Conservation (phyloP, 345 rosid species). For the Eucalyptus grandis region DNA sequence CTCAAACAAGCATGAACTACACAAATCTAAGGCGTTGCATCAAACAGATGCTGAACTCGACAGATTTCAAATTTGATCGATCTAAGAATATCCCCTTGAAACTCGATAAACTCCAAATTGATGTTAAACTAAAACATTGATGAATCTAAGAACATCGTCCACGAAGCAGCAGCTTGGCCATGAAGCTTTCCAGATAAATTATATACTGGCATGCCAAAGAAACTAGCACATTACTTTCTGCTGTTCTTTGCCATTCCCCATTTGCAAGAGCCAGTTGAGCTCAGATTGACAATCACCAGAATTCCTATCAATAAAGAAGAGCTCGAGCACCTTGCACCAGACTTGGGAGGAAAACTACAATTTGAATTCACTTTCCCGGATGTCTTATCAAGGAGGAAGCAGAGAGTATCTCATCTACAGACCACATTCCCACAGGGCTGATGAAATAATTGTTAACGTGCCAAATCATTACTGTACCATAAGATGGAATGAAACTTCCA, state of each 20-base stretch:
- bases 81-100: background rate
- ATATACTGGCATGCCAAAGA: background rate
- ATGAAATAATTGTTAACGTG: background rate
- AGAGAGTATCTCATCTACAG: background rate
- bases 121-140: background rate
- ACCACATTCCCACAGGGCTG: background rate
- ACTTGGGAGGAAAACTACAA: background rate
- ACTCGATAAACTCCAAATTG: background rate
- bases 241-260: background rate
- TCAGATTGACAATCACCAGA: background rate
- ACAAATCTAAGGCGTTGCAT: too few relatives aligned
- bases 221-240: background rate
- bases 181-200: background rate
- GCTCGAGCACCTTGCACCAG: background rate
- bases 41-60: too few relatives aligned
- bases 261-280: background rate
- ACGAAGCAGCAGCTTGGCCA: background rate
- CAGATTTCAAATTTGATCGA: too few relatives aligned
- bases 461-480: background rate
- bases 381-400: background rate
- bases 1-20: too few relatives aligned
- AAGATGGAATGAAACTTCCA: background rate
- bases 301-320: background rate
- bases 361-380: background rate
- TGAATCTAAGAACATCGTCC: background rate